These are phyloP conservation scores for Rhynchospora tenuis DNA, from an alignment of 176 grass and related monocot genomes.

Conservation along the genomic window DNA sequence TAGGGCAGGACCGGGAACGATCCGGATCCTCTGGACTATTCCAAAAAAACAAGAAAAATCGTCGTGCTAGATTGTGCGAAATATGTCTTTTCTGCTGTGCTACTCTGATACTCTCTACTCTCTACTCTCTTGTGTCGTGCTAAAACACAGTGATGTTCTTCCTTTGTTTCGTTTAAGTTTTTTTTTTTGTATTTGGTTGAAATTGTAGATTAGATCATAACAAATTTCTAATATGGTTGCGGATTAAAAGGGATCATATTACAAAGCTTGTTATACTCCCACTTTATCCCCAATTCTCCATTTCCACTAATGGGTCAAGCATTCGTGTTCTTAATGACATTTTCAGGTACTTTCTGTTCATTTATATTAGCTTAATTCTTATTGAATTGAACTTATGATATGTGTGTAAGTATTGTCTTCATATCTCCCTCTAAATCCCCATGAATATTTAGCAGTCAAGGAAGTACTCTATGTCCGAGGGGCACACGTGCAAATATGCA, in stretches of 20 bases:
- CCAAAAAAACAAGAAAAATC: too few relatives aligned
- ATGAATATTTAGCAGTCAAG: background rate
- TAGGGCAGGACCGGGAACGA: too few relatives aligned
- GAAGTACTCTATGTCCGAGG: background rate
- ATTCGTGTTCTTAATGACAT: conserved; percentile 77
- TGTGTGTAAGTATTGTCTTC: background rate
- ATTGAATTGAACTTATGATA: background rate
- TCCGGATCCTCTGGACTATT: too few relatives aligned
- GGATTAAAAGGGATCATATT: conserved; percentile 93
- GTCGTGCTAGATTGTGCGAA: too few relatives aligned
- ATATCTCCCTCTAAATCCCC: background rate
- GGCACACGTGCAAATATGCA: background rate
- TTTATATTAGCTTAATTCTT: background rate
- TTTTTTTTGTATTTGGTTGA: background rate
- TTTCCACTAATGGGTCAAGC: conserved; percentile 96
- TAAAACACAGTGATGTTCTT: background rate
- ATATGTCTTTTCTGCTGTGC: too few relatives aligned
- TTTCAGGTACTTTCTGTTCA: conserved; percentile 39
- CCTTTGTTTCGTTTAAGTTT: background rate
- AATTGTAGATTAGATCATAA: conserved; percentile 8
- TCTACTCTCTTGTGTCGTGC: too few relatives aligned
- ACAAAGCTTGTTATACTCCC: conserved; percentile 90
- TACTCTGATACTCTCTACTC: too few relatives aligned
- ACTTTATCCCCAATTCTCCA: conserved; percentile 97
- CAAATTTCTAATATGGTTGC: conserved; percentile 21